These are phyloP conservation scores for Sporothrix brasiliensis DNA, from an alignment of 2,329 filamentous ascomycete species.

Conservation along the genomic window DNA sequence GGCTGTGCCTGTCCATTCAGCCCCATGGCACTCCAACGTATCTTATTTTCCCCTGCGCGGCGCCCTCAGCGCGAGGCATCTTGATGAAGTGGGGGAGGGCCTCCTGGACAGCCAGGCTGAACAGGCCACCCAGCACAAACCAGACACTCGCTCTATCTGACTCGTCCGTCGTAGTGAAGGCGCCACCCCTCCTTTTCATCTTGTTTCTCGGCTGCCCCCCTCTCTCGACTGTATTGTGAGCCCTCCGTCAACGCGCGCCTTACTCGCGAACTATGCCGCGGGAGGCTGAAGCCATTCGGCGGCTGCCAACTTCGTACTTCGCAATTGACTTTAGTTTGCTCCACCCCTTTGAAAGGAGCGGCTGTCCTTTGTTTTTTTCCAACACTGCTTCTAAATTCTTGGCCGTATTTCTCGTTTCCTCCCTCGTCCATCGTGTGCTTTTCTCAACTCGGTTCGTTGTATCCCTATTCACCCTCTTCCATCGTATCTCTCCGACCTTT, in stretches of 20 bases:
- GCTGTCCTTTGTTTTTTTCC: not conserved
- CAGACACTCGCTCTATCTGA: not conserved
- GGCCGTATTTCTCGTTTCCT: not conserved
- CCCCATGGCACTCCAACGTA: constrained; percentile 19
- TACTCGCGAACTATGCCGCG: constrained; percentile 1
- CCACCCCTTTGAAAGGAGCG: constrained; percentile 10
- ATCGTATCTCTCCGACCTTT: too few species aligned
- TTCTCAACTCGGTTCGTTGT: not conserved
- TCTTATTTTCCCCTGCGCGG: constrained; percentile 1
- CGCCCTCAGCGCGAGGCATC: constrained; percentile 1
- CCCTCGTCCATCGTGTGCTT: not conserved
- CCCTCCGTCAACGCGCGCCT: not conserved
- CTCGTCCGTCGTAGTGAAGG: not conserved
- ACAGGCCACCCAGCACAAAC: constrained; percentile 6
- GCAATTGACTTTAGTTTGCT: not conserved
- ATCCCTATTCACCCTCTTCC: not conserved
- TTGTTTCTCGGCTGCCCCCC: constrained; percentile 29
- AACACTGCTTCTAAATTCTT: not conserved
- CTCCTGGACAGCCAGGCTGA: not conserved
- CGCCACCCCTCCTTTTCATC: constrained; percentile 26
- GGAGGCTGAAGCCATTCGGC: constrained; percentile 20
- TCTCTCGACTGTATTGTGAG: not conserved
- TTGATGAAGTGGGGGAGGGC: constrained; percentile 22
- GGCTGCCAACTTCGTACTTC: constrained; percentile 16
- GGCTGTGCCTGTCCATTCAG: constrained; percentile 28